Conservation (phyloP, 805 yeast genomes). For the Hanseniaspora guilliermondii region DNA sequence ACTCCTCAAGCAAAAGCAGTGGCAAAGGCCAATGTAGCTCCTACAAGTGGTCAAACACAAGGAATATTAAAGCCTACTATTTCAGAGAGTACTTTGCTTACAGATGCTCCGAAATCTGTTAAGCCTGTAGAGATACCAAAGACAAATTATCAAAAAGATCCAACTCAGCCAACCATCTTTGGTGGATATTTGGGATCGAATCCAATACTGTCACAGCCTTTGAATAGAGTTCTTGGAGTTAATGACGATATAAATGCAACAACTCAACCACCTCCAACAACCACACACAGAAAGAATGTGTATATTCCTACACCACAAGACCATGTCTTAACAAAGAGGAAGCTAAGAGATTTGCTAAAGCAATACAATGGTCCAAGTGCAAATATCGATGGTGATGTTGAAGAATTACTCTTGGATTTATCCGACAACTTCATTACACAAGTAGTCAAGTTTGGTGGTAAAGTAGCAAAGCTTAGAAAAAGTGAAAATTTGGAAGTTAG, state of each 20-base stretch:
- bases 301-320: constrained; percentile 72
- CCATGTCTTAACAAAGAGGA: constrained; percentile 76
- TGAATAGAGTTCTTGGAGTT: constrained; percentile 42
- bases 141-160: constrained; percentile 30
- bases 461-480: constrained; percentile 87
- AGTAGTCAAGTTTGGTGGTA: constrained; percentile 86
- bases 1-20: constrained; percentile 21
- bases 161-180: constrained; percentile 43
- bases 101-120: constrained; percentile 18
- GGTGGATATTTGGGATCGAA: constrained; percentile 53
- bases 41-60: constrained; percentile 1
- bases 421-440: constrained; percentile 92
- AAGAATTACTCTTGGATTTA: constrained; percentile 74
- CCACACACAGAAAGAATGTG: constrained; percentile 63
- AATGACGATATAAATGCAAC: constrained; percentile 36
- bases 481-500: constrained; percentile 74
- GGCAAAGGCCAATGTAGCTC: background rate
- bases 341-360: constrained; percentile 73
- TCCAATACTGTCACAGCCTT: constrained; percentile 57
- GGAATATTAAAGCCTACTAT: background rate
- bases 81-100: constrained; percentile 6
- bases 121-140: constrained; percentile 25
- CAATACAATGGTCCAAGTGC: constrained; percentile 85
- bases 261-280: constrained; percentile 28
- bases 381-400: constrained; percentile 88